Conservation (phyloP, 192 early-diverging fungal species). For the Diversispora epigaea region DNA sequence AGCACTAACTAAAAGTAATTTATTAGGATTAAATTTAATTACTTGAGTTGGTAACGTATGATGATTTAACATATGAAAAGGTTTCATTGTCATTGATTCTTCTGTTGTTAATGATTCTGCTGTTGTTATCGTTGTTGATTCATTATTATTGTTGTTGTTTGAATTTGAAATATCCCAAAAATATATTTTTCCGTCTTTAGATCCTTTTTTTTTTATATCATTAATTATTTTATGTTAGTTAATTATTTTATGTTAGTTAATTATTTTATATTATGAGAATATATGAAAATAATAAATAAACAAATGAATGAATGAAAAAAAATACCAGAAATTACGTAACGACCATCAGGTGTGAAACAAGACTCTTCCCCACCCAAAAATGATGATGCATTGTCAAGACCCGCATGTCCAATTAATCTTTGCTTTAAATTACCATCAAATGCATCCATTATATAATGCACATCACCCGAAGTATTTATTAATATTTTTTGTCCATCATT, state of each 20-base stretch:
- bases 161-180: too few species aligned
- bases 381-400: slow-evolving; percentile 28
- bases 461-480: slow-evolving; percentile 58
- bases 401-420: slow-evolving; percentile 45
- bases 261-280: slow-evolving; percentile 58
- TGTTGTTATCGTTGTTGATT: slow-evolving; percentile 39
- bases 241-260: slow-evolving; percentile 49
- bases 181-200: too few species aligned
- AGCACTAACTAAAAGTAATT: slow-evolving; percentile 71
- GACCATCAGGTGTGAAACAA: slow-evolving; percentile 71
- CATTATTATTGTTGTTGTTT: too few species aligned
- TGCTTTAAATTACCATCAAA: slow-evolving; percentile 53
- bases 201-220: too few species aligned
- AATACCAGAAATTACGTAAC: slow-evolving; percentile 67
- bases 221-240: too few species aligned
- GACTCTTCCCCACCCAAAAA: slow-evolving; percentile 54
- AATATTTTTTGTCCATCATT: slow-evolving; percentile 77
- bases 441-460: slow-evolving; percentile 66
- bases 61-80: slow-evolving; percentile 45
- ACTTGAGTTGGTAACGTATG: slow-evolving; percentile 53
- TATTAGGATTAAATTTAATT: slow-evolving; percentile 73
- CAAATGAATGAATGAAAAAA: slow-evolving; percentile 19
- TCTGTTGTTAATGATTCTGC: slow-evolving; percentile 4
- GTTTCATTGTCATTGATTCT: slow-evolving; percentile 27
- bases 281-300: slow-evolving; percentile 41